A percentile compares a stretch with the other conserved stretches of the same genome.
phyloP scores from a whole-genome alignment of 2,329 filamentous ascomycete genomes.

The Fusarium sp. region DNA sequence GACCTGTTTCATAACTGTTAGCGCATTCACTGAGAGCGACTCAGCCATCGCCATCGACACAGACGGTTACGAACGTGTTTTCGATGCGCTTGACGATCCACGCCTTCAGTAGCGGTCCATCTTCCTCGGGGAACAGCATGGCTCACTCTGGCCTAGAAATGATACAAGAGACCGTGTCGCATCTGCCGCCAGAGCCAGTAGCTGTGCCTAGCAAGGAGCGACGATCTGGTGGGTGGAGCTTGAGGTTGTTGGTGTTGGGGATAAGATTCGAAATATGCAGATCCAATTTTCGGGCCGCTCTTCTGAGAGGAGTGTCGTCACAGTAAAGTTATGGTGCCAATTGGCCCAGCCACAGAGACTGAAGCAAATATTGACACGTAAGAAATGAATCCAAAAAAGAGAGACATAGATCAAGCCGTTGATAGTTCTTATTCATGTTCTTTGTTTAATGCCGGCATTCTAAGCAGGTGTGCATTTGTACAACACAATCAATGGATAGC shows the following conservation, averaged over 20 bases:
- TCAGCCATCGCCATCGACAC: conserved; percentile 3
- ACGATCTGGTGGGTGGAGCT: neutral
- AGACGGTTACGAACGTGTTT: conserved; percentile 69
- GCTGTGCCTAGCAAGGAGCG: conserved; percentile 2
- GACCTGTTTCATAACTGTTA: conserved; percentile 63
- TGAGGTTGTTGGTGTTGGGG: conserved; percentile 12
- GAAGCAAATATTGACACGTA: neutral
- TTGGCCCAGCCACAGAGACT: neutral
- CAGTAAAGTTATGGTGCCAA: conserved; percentile 8
- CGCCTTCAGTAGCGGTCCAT: conserved; percentile 73
- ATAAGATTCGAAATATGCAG: conserved; percentile 15
- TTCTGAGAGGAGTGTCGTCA: conserved; percentile 37
- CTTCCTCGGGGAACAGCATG: conserved; percentile 74
- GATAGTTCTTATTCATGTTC: no score
- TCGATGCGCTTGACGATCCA: conserved; percentile 85
- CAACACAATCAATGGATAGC: neutral
- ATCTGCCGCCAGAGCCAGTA: neutral
- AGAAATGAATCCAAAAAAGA: neutral
- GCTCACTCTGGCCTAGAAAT: conserved; percentile 13
- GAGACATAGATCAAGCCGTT: neutral
- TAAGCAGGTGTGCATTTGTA: neutral
- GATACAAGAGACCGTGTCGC: conserved; percentile 1
- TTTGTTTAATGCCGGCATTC: neutral
- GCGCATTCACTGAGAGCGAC: conserved; percentile 7
- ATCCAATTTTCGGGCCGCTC: conserved; percentile 30